Conservation (phyloP, 306 rosid genomes). For the Fragaria nilgerrensis region DNA sequence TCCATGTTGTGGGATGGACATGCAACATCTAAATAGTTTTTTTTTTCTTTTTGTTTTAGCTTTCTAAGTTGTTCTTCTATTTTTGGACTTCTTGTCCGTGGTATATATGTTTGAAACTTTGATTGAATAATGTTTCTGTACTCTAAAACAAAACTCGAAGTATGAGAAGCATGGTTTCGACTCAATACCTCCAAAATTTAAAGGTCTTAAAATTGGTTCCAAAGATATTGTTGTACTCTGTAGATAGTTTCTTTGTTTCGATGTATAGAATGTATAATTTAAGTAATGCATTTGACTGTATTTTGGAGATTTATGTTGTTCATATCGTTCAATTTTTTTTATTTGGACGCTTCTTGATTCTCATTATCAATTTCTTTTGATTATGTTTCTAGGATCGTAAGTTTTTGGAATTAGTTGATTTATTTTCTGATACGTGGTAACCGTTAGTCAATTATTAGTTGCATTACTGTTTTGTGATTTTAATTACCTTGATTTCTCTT, state of each 20-base stretch:
- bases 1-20: background rate
- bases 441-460: background rate
- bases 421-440: background rate
- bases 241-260: background rate
- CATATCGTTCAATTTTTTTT: background rate
- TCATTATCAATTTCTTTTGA: background rate
- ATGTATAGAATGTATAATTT: background rate
- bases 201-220: background rate
- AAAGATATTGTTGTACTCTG: background rate
- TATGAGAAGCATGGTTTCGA: background rate
- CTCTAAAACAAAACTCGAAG: background rate
- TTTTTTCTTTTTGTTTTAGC: background rate
- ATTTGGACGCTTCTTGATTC: background rate
- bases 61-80: background rate
- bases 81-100: background rate
- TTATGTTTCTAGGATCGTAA: background rate
- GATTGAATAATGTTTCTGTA: background rate
- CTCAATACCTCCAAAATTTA: too few relatives aligned
- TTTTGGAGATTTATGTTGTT: background rate
- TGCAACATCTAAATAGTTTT: background rate
- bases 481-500: background rate
- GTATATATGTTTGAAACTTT: background rate
- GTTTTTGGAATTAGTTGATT: background rate
- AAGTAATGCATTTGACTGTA: background rate
- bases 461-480: background rate